These are phyloP conservation scores for Boletus sp. DNA, from an alignment of 1,284 basidiomycete species.

Conservation along the genomic window DNA sequence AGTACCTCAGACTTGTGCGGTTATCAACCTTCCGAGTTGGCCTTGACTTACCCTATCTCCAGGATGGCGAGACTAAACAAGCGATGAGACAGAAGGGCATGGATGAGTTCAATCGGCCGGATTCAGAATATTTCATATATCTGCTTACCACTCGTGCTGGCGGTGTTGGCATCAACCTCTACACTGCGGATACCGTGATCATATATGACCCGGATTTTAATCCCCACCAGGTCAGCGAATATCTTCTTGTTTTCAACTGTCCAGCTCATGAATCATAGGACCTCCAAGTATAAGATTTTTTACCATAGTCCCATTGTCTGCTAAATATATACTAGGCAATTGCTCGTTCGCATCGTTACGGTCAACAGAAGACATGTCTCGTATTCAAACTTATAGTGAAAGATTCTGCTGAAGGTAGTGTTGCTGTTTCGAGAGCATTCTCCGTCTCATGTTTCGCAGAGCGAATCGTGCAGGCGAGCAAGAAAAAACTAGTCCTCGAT, in stretches of 20 bases:
- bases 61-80: conserved; percentile 91
- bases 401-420: conserved; percentile 80
- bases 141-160: conserved; percentile 93
- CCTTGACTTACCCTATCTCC: conserved; percentile 11
- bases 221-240: conserved; percentile 72
- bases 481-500: conserved; percentile 87
- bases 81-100: conserved; percentile 87
- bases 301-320: not conserved
- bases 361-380: conserved; percentile 77
- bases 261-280: conserved; percentile 42
- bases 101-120: conserved; percentile 87
- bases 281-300: conserved; percentile 53
- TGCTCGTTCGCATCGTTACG: conserved; percentile 81
- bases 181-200: conserved; percentile 87
- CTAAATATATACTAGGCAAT: conserved; percentile 62
- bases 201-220: conserved; percentile 94
- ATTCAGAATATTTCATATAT: conserved; percentile 87
- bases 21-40: conserved; percentile 9
- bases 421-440: not conserved
- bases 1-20: conserved; percentile 82
- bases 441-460: conserved; percentile 44
- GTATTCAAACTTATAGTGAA: conserved; percentile 93
- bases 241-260: not conserved
- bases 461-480: conserved; percentile 81
- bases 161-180: conserved; percentile 93